These are phyloP conservation scores for Aspergillus ustus DNA, from an alignment of 2,329 filamentous ascomycete genomes.

Conservation along the genomic window DNA sequence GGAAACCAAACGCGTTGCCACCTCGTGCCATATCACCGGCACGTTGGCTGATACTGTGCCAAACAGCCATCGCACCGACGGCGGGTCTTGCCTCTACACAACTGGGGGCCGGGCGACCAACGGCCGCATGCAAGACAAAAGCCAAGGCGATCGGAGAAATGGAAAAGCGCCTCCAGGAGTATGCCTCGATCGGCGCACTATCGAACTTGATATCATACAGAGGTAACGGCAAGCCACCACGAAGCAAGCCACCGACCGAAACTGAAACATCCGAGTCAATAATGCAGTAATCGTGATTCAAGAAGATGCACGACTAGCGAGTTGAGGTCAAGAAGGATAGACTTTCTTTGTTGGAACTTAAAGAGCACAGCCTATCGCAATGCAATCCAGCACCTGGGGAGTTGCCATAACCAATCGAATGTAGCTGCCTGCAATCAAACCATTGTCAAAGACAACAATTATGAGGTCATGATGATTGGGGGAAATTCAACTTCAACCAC, in stretches of 20 bases:
- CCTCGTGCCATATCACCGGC: neutral
- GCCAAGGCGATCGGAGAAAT: neutral
- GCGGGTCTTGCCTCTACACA: neutral
- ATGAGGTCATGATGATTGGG: neutral
- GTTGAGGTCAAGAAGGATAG: neutral
- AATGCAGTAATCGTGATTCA: neutral
- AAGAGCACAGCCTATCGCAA: neutral
- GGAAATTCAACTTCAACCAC: neutral
- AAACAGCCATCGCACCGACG: neutral
- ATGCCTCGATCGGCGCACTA: neutral
- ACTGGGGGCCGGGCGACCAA: neutral
- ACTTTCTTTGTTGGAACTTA: neutral
- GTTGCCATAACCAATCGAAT: neutral
- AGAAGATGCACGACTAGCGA: neutral
- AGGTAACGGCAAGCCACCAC: neutral
- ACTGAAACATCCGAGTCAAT: neutral
- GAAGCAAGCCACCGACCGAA: neutral
- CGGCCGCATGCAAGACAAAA: neutral
- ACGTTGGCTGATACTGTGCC: neutral
- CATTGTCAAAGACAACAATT: neutral
- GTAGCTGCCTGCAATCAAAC: neutral
- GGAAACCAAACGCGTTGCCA: neutral
- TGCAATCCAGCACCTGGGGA: neutral
- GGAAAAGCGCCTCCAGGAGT: neutral
- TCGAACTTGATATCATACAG: neutral